Evolutionary conservation across 2,329 filamentous ascomycete genomes (phyloP), one percentile per base, ranked within the genome.

Genomic region (Verticillium dahliae): DNA sequence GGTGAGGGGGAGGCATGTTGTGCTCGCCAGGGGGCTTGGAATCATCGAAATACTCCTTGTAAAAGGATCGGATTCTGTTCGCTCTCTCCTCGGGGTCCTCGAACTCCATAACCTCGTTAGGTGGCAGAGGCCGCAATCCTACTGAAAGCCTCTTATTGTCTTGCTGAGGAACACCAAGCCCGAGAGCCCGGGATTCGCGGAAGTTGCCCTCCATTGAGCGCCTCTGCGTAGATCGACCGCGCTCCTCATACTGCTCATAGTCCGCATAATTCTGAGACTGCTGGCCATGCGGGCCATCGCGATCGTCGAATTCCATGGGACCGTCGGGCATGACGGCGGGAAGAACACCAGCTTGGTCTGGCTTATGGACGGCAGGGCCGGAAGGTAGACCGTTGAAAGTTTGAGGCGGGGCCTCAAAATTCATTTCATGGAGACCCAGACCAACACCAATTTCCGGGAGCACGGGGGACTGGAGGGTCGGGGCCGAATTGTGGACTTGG

Each of bases 1-100:
- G 55, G 35, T 52, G 61, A 14, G 59, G 34, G 31, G 63, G 62
- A 11, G 59, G 59, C 18, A 56, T 52, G 54, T 57, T 55, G 37
- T 56, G 52, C 34, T 45, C 41, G 41, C 45, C 45, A 33, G 45
- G 41, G 14, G 60, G 22, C 58, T 87, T 90, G 62, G 81, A 86
- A 52, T 97, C 94, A 67, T 98, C 95, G 69, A 99, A 99, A 78
- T 99, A 99, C 73, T 99, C 95, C 79, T 97, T 97, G 81, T 99
- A 99, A 80, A 99, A 99, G 4, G 95, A 99, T 73, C 95, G 86
- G 67, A 99, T 99, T 62, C 95, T 88, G 80, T 97, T 98, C 66
- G 95, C 95, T 69, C 95, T 87, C 70, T 94, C 88, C 74, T 98
- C 95, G 0, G 95, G 92, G 72, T 97, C 94, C 72, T 98, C 95